Conservation (phyloP, 75 land plant genomes). For the Cryptomeria japonica region DNA sequence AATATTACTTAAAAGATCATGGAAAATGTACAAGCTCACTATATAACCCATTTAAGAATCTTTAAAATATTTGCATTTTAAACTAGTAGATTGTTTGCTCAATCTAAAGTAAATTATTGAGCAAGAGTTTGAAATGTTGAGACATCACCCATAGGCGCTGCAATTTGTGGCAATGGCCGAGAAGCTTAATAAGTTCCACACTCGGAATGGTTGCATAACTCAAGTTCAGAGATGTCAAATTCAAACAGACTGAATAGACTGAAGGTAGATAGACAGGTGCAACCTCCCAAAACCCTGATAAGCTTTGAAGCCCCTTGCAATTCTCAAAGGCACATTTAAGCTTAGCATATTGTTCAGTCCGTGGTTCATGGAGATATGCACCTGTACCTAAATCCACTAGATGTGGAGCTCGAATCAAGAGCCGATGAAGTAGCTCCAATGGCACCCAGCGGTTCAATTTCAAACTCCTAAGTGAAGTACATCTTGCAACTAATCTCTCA, state of each 20-base stretch:
- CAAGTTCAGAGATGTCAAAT: constrained; percentile 71
- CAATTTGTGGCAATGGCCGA: constrained; percentile 62
- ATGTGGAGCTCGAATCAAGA: constrained; percentile 54
- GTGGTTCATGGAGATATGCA: constrained; percentile 25
- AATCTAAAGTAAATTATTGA: neutral
- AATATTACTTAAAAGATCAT: neutral
- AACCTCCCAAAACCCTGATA: constrained; percentile 90
- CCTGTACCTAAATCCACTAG: constrained; percentile 71
- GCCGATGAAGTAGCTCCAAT: constrained; percentile 36
- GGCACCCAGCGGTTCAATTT: constrained; percentile 47
- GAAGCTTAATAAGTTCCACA: constrained; percentile 60
- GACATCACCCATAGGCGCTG: constrained; percentile 66
- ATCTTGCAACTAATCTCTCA: constrained; percentile 51
- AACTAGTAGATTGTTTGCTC: neutral
- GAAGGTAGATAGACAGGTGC: constrained; percentile 55
- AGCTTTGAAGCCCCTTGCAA: constrained; percentile 50
- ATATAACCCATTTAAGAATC: neutral
- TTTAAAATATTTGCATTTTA: neutral
- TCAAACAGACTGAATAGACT: constrained; percentile 51
- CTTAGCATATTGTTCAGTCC: constrained; percentile 23
- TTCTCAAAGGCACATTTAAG: constrained; percentile 28
- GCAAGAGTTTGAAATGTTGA: constrained; percentile 2
- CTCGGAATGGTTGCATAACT: constrained; percentile 68
- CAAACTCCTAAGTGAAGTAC: constrained; percentile 38
- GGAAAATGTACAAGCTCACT: neutral